Percentiles rank a stretch among this genome's conserved stretches.
Conservation (phyloP, 1,284 basidiomycete genomes). For the Trichosporon ovoides region DNA sequence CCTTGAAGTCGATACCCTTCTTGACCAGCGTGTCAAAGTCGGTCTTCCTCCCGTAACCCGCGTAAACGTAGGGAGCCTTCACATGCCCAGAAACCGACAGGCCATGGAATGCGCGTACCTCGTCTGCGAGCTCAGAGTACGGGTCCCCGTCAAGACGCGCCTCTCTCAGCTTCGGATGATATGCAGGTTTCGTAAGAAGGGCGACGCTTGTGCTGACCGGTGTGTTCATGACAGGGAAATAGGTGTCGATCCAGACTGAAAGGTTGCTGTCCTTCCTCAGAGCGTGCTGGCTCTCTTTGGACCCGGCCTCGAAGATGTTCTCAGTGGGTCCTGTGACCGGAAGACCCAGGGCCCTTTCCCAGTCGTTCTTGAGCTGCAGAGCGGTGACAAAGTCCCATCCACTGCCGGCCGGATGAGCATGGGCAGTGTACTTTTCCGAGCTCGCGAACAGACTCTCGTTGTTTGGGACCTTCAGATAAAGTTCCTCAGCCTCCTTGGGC, state of each 20-base stretch:
- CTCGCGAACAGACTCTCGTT: slow-evolving; percentile 38
- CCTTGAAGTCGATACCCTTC: slow-evolving; percentile 65
- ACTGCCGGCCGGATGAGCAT: slow-evolving; percentile 45
- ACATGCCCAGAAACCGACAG: slow-evolving; percentile 45
- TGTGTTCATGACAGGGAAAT: slow-evolving; percentile 77
- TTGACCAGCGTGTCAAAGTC: slow-evolving; percentile 64
- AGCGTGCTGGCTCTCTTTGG: slow-evolving; percentile 28
- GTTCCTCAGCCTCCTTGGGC: slow-evolving; percentile 41
- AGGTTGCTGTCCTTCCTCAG: slow-evolving; percentile 23
- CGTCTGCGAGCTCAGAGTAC: slow-evolving; percentile 46
- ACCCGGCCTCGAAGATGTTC: slow-evolving; percentile 45
- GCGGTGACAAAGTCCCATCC: slow-evolving; percentile 46
- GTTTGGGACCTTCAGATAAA: slow-evolving; percentile 42
- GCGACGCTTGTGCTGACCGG: slow-evolving; percentile 55
- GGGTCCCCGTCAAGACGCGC: slow-evolving; percentile 51
- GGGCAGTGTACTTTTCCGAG: slow-evolving; percentile 39
- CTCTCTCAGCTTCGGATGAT: slow-evolving; percentile 51
- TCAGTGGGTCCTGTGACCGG: slow-evolving; percentile 38
- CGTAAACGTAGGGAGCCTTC: slow-evolving; percentile 70
- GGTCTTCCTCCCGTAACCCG: slow-evolving; percentile 70
- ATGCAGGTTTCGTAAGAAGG: slow-evolving; percentile 36
- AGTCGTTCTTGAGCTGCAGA: slow-evolving; percentile 46
- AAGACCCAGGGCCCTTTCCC: slow-evolving; percentile 45
- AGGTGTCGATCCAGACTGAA: slow-evolving; percentile 52
- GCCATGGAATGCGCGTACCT: slow-evolving; percentile 49